Conservation (phyloP, 2,329 filamentous ascomycete genomes). For the Aulographum hederae region DNA sequence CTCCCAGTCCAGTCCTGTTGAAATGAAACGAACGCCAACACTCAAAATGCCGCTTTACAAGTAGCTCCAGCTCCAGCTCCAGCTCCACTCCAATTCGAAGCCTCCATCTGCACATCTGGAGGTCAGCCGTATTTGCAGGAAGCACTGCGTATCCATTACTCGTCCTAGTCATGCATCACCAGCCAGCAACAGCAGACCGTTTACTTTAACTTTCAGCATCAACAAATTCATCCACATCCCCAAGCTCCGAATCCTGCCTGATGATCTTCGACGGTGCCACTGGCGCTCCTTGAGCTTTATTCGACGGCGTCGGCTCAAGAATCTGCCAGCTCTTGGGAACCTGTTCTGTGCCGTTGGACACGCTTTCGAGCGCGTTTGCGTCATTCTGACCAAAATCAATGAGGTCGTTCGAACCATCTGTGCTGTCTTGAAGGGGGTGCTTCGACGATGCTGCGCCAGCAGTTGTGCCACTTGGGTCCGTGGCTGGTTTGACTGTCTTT, state of each 20-base stretch:
- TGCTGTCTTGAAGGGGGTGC: conserved; percentile 4
- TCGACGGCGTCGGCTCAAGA: not conserved
- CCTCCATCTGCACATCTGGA: too few relatives aligned
- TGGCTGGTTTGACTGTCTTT: not conserved
- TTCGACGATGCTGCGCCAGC: conserved; percentile 3
- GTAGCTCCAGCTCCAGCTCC: too few relatives aligned
- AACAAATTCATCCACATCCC: conserved; percentile 26
- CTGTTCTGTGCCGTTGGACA: not conserved
- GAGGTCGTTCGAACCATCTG: not conserved
- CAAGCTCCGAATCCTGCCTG: conserved; percentile 22
- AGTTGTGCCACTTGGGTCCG: not conserved
- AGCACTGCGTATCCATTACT: too few relatives aligned
- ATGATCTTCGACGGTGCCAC: conserved; percentile 8
- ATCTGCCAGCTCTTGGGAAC: not conserved
- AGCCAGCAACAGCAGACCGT: too few relatives aligned
- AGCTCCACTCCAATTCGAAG: too few relatives aligned
- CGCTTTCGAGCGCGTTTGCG: not conserved
- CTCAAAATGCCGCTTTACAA: too few relatives aligned
- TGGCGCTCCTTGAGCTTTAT: conserved; percentile 2
- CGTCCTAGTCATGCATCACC: too few relatives aligned
- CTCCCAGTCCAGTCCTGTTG: too few relatives aligned
- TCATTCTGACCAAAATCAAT: conserved; percentile 4
- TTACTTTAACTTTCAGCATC: too few relatives aligned
- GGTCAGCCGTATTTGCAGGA: too few relatives aligned
- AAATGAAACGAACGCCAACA: too few relatives aligned